These are phyloP conservation scores for Monascus ruber DNA, from an alignment of 2,329 filamentous ascomycete species.

Conservation along the genomic window DNA sequence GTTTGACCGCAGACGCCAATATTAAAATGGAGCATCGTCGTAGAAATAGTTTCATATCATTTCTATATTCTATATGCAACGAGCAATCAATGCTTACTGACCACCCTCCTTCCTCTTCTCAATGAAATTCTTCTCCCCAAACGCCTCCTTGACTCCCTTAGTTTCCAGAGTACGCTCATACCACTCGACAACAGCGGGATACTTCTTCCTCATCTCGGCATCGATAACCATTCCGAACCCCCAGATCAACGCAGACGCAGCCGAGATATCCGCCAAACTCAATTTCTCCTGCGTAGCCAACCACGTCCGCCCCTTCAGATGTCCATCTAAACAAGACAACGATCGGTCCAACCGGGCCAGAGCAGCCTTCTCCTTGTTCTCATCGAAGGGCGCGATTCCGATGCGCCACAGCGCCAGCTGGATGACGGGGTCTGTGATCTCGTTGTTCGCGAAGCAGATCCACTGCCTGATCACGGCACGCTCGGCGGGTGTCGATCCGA, in stretches of 20 bases:
- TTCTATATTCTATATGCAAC: neutral
- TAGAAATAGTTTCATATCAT: neutral
- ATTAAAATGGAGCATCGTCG: neutral
- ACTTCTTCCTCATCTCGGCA: constrained; percentile 15
- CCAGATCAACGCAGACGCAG: constrained; percentile 15
- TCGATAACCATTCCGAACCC: constrained; percentile 15
- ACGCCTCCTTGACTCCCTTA: neutral
- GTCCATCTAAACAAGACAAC: constrained; percentile 9
- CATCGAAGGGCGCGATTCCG: constrained; percentile 10
- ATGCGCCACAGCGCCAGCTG: constrained; percentile 11
- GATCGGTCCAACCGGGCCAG: constrained; percentile 11
- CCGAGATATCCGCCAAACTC: constrained; percentile 17
- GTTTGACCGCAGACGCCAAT: too few relatives aligned
- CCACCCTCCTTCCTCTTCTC: neutral
- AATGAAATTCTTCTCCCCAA: neutral
- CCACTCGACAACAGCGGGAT: constrained; percentile 11
- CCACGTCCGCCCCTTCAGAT: constrained; percentile 12
- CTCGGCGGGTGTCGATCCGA: constrained; percentile 32
- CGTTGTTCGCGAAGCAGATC: constrained; percentile 32
- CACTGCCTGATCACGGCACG: constrained; percentile 37
- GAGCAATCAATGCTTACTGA: neutral
- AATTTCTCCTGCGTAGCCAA: constrained; percentile 10
- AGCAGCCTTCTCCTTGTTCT: constrained; percentile 7
- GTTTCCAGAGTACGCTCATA: constrained; percentile 8
- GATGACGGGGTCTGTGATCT: constrained; percentile 9